A percentile compares a stretch with the other conserved stretches of the same genome.
Conservation (phyloP, 2,329 filamentous ascomycete genomes). For the Myriosclerotinia scirpicola region DNA sequence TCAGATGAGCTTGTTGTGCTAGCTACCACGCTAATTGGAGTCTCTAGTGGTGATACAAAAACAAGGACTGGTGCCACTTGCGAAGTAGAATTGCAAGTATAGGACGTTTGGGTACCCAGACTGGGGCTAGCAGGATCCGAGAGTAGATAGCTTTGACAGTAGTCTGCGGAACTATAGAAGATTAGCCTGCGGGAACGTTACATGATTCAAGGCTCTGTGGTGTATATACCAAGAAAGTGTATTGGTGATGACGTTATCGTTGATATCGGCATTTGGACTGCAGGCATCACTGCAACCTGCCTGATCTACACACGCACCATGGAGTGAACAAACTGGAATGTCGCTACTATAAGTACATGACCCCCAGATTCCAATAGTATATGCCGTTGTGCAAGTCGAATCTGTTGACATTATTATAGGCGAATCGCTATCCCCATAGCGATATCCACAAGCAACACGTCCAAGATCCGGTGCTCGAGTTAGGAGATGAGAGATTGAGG, state of each 20-base stretch:
- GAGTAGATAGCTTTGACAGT: neutral
- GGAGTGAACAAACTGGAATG: neutral
- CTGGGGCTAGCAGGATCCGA: neutral
- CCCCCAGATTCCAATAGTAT: neutral
- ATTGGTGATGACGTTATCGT: neutral
- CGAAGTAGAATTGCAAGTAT: neutral
- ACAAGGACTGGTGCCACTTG: neutral
- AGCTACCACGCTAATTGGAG: neutral
- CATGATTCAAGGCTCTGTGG: rapidly evolving
- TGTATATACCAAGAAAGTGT: neutral
- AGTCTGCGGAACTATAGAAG: neutral
- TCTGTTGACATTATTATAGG: neutral
- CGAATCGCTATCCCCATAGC: neutral
- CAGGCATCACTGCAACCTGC: neutral
- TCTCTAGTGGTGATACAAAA: neutral
- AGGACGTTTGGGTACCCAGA: neutral
- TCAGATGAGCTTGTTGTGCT: neutral
- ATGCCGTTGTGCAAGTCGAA: conserved; percentile 6
- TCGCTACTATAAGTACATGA: neutral
- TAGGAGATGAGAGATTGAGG: neutral
- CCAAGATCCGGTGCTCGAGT: conserved; percentile 1
- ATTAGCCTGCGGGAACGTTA: neutral
- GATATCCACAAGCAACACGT: neutral
- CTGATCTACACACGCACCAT: neutral
- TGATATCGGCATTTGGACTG: neutral